Base-by-base conservation (phyloP, 83 land plant species). In the Isoetes engelmannii region DNA sequence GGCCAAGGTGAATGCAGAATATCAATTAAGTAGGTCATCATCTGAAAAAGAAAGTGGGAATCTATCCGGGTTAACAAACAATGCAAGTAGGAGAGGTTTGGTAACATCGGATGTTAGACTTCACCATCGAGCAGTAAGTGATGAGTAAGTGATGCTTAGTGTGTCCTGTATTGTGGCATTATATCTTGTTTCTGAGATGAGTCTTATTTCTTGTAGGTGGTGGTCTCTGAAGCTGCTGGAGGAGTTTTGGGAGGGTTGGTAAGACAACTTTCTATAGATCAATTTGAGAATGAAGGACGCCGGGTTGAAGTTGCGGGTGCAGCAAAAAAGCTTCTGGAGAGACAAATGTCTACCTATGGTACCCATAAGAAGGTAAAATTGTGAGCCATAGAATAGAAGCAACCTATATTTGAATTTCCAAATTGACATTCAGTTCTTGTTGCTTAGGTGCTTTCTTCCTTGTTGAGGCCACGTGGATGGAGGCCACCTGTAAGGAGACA, bases 211-310 rank as follows among this genome's bases (percentile, higher is more conserved):
- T n/a, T 72, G 21, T 76, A 90, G 96, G 96, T 90, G 7, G 92
- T 90, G 46, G 92, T 90, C 20, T 92, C 96, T 74, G 96, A 92
- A 49, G 96, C 87, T 69, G 83, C 95, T 63, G 96, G 96, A 74
- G 92, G 96, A 56, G 91, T 83, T 69, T 71, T 90, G 56, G 92
- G 92, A 53, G 96, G 96, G 10, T 80, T 90, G 89, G 96, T 90
- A 50, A 85, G 96, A 67, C 89, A 85, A 43, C 89, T 90, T 43
- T 90, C 96, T 37, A 90, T 90, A 61, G 96, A 90, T 55, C 96
- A 87, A 58, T 90, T 90, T 75, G 96, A 90, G 79, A 90, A 90
- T 82, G 96, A 90, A 80, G 96, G 96, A 49, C 74, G 92, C 45
- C 71, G 96, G 47, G 96, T 90, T 15, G 96, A 90, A 56, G 87